Evolutionary conservation across 2,329 filamentous ascomycete species (phyloP), one percentile per base, ranked within the genome.

Genomic region (Ophiostoma pallidulum): DNA sequence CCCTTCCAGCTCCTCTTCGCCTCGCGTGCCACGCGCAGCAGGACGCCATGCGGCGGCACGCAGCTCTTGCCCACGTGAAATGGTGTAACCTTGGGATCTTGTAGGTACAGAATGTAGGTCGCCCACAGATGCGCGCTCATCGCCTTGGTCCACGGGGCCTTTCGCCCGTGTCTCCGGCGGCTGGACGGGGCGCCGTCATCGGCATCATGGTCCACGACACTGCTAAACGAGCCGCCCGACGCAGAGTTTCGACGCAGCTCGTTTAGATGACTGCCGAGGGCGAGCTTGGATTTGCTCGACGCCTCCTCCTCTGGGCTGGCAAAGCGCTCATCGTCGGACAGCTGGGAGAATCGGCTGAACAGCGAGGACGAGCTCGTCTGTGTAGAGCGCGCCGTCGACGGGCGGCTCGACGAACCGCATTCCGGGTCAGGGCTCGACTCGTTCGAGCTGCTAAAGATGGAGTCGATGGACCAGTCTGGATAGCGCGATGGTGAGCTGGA

Each of bases 121-220:
- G 75, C 71, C 80, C 80, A 84, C 9, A 84, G 63, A 56, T 84
- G 80, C 12, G 74, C 67, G 62, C 70, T 78, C 77, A 84, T 82
- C 16, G 76, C 71, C 51, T 74, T 75, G 4, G 78, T 82, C 80
- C 80, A 84, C 0, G 71, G 72, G 1, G 75, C 74, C 58, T 73
- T 78, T 50, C 74, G 66, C 29, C 16, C 14, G 14, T 33, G 35
- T 12, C 36, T 28, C 24, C 31, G 33, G 8, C 31, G 41, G 29
- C 16, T 20, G 6, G 31, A 32, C 4, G 19, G 12, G 37, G 36
- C 33, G 19, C 12, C 39, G 26, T 41, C 29, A 29, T 40, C 29
- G 42, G 40, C 37, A 28, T 46, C 28, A 19, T 16, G n/a, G 22
- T 44, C 45, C 29, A 40, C 16, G 16, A 20, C 4, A 45, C 41